Evolutionary conservation across 108 stramenopile species (phyloP), one percentile per base, ranked within the genome.

Genomic region (Cyclostephanos invisitatus): DNA sequence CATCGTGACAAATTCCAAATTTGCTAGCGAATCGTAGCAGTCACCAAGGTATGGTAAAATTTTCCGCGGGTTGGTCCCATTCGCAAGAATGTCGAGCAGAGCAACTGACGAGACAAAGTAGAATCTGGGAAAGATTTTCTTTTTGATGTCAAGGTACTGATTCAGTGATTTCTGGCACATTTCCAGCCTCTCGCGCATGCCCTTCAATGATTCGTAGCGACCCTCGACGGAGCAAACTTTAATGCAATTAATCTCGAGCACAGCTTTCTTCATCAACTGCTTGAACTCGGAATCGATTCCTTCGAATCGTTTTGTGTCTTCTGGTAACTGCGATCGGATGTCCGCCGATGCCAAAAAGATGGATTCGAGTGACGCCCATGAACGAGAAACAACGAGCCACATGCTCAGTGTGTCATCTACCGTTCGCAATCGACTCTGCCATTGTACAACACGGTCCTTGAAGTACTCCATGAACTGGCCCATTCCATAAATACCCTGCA

Each of bases 81-180:
- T 96, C 24, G 94, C 92, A 42, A 96, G 87, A 88, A 94, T 94
- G 64, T 94, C 91, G 25, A 95, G 81, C 37, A 96, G 77, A 28
- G 91, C 94, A 25, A 92, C 88, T 25, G 93, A 87, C 15, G 93
- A 94, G 38, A 96, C 91, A 57, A 96, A 96, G 69, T 96, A 96
- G 73, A 96, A 96, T 40, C 96, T 82, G 8, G 96, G 96, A 57
- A 93, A 96, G 49, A 95, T 93, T 71, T 94, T 95, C 79, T 96
- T 95, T 84, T 96, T 96, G 73, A 92, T 89, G 68, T 95, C 94
- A 48, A 96, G 84, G 68, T 96, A 96, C 59, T 96, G 93, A 64
- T 96, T 92, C 40, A 96, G 70, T 35, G 89, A 89, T 81, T 94
- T 93, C 77, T 96, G 94, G 70, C 96, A 96, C 83, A 89, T 83